Evolutionary conservation across 805 yeast genomes (phyloP), one percentile per base, ranked within the genome.

Genomic region (Scheffersomyces spartinae): DNA sequence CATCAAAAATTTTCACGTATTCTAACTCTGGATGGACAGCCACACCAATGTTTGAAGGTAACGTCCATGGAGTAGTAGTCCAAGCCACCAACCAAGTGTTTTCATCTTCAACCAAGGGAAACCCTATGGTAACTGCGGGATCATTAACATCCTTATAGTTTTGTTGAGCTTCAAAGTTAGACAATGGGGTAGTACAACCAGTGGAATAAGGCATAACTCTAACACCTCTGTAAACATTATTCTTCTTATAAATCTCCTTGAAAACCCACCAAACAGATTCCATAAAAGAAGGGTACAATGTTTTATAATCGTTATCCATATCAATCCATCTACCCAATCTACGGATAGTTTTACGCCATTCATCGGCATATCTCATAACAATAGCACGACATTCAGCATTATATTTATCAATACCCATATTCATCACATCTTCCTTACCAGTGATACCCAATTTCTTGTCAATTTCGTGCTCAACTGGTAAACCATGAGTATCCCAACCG

Each of bases 31-130:
- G 93, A 61, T 91, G 71, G 23, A 91, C 97, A 47, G 94, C 86
- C 34, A 91, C 68, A 9, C 86, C 88, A 50, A 91, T 59, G 54
- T 91, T 88, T 15, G 95, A 81, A 21, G 98, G 98, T 48, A 91
- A 66, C 26, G 99, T 93, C 99, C 99, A 91, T 27, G 99, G 99
- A 14, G 99, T 91, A 33, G 99, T 91, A 23, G 99, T 91, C 99
- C 99, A 91, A 7, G 97, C 97, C 20, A 91, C 86, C 38, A 91
- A 64, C 38, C 70, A 63, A 27, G 94, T 82, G 44, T 79, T 73
- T 36, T 83, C 85, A 45, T 86, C 93, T 34, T 73, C 81, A 17
- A 68, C 60, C 29, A 82, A 62, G 35, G 82, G 81, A 68, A 91
- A 93, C 15, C 84, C 94, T 40, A 91, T 58, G 32, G 95, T 85